Evolutionary conservation across 371 early-diverging fungal species (phyloP).

Genomic region (Coemansia sp.): DNA sequence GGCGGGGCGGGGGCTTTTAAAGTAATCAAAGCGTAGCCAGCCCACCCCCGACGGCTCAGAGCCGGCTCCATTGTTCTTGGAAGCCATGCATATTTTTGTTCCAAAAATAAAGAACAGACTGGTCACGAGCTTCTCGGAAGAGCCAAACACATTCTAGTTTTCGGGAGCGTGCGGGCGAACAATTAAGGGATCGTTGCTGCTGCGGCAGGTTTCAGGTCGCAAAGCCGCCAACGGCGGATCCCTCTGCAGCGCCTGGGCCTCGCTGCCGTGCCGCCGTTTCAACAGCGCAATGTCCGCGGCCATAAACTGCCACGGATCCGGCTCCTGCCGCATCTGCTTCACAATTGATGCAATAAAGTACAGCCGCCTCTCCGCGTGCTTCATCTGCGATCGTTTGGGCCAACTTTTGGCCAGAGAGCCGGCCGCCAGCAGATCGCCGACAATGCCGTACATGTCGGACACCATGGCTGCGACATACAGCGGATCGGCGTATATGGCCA

Average conservation of each 20-base stretch:
- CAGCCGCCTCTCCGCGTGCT: constrained; percentile 22
- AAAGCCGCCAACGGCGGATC: too few species aligned
- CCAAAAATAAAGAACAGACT: too few species aligned
- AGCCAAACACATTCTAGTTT: too few species aligned
- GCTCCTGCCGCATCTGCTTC: constrained; percentile 25
- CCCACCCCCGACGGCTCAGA: too few species aligned
- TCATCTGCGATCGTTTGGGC: constrained; percentile 3
- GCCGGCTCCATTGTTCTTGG: too few species aligned
- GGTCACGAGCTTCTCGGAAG: too few species aligned
- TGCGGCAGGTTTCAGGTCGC: too few species aligned
- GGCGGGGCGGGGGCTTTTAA: too few species aligned
- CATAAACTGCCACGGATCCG: constrained; percentile 40
- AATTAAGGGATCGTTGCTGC: too few species aligned
- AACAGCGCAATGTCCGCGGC: constrained; percentile 34
- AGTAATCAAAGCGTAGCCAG: too few species aligned
- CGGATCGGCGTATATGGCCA: constrained; percentile 17
- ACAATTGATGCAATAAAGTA: constrained; percentile 35
- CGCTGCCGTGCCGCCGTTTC: constrained; percentile 30
- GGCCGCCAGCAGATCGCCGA: constrained; percentile 6
- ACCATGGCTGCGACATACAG: constrained; percentile 26
- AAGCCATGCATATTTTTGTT: too few species aligned
- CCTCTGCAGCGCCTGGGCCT: constrained; percentile 5
- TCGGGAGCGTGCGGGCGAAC: too few species aligned
- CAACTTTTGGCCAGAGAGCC: not conserved
- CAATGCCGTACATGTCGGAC: constrained; percentile 28